Base-by-base conservation (phyloP, 768 basidiomycete genomes). In the Tylopilus intermedius region DNA sequence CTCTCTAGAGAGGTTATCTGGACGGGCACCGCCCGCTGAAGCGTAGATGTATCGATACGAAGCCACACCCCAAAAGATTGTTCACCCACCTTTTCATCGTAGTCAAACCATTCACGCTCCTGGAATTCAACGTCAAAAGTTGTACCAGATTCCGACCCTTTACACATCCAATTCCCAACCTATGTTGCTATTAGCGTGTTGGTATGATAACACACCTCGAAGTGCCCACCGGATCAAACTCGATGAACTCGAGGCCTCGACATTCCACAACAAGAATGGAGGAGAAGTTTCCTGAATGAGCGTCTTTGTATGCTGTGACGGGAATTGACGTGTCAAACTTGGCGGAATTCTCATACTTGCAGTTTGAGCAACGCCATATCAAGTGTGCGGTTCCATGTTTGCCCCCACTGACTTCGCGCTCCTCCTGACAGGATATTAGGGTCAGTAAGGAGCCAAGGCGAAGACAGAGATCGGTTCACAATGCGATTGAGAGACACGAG, bases 321-420 rank as follows among this genome's bases (percentile, higher is more conserved):
- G 76, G 67, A 4, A 74, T 71, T 4, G 76, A 62, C 2, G 74
- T 59, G 35, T 89, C 84, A 58, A 92, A 92, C 62, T 86, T 90
- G 37, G 89, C 90, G 8, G 84, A 88, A 61, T 81, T 83, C 69
- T 91, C 89, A 35, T 84, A 82, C 72, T 84, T 90, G 76, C 88
- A 90, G 45, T 76, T 62, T 22, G 82, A 79, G 60, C 89, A 92
- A 57, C 74, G 76, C 90, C 90, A 93, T 35, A 92, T 87, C 60
- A 92, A 84, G 65, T 91, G 73, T 5, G 90, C 90, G 6, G 73
- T 84, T 62, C 69, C 78, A 42, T 82, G 80, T 68, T 84, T 90
- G 14, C 83, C 74, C 8, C 82, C 78, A 15, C 81, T 76, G n/a
- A 90, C 71, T 55, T 84, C 79, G 55, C 71, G 77, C 64, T 80